Percentiles rank a stretch among this genome's conserved stretches.
Evolutionary conservation across 2,329 filamentous ascomycete species (phyloP).

Genomic region (Camillea tinctor): DNA sequence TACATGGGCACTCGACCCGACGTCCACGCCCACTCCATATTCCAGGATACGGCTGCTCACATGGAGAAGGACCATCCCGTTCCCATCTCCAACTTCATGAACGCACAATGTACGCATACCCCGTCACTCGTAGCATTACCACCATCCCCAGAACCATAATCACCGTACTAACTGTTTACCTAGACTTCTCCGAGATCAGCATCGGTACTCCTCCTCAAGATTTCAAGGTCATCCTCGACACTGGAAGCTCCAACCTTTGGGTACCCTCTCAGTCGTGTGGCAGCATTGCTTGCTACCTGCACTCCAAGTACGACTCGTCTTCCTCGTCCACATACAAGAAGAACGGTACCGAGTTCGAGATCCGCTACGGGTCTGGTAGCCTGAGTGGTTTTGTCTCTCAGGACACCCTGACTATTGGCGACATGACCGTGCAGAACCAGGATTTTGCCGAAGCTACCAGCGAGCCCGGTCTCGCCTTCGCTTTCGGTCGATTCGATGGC

Average conservation of each 20-base stretch:
- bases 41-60: conserved; percentile 70
- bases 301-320: conserved; percentile 93
- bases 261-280: conserved; percentile 86
- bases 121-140: not conserved
- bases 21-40: conserved; percentile 71
- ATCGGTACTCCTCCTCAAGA: conserved; percentile 88
- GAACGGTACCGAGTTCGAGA: conserved; percentile 91
- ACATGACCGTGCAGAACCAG: conserved; percentile 83
- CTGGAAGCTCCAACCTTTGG: conserved; percentile 98
- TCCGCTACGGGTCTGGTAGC: conserved; percentile 92
- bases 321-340: conserved; percentile 87
- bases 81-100: conserved; percentile 95
- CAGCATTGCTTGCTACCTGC: conserved; percentile 97
- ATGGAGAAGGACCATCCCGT: conserved; percentile 72
- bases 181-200: conserved; percentile 95
- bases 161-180: too few species aligned
- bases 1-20: conserved; percentile 83
- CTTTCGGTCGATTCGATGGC: conserved; percentile 95
- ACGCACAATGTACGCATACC: conserved; percentile 82
- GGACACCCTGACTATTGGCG: conserved; percentile 83
- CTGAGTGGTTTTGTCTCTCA: conserved; percentile 91
- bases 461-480: conserved; percentile 95
- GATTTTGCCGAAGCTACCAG: conserved; percentile 94
- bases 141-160: conserved; percentile 1
- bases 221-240: conserved; percentile 99